Evolutionary conservation across 192 early-diverging fungal species (phyloP).

Genomic region (Rhizophagus sp.): DNA sequence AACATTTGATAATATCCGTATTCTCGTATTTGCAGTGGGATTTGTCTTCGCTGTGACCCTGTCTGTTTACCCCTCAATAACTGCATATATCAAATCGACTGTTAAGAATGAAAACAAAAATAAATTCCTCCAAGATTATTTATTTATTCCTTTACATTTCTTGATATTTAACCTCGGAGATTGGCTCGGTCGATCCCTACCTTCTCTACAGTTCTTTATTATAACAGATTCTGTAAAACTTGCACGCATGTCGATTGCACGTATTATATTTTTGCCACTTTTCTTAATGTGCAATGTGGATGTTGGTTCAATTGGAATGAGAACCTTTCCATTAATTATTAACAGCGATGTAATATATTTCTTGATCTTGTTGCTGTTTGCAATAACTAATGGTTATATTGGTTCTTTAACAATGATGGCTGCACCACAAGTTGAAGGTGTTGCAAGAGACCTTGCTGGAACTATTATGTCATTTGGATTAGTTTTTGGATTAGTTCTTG

Average conservation of each 20-base stretch:
- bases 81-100: conserved; percentile 55
- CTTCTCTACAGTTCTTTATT: conserved; percentile 47
- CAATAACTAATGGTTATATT: conserved; percentile 68
- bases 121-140: conserved; percentile 49
- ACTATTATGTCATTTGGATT: conserved; percentile 67
- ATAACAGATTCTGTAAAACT: conserved; percentile 50
- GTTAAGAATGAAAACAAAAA: conserved; percentile 31
- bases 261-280: conserved; percentile 63
- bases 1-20: conserved; percentile 32
- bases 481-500: conserved; percentile 66
- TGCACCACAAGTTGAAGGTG: conserved; percentile 42
- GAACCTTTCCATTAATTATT: conserved; percentile 45
- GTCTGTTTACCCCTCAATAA: conserved; percentile 74
- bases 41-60: conserved; percentile 70
- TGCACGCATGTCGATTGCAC: conserved; percentile 47
- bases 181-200: conserved; percentile 62
- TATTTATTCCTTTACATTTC: conserved; percentile 75
- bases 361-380: conserved; percentile 55
- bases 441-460: conserved; percentile 59
- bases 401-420: conserved; percentile 66
- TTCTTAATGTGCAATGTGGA: conserved; percentile 72
- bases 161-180: conserved; percentile 73
- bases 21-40: conserved; percentile 51
- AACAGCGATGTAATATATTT: conserved; percentile 52
- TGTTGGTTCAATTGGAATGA: conserved; percentile 35